phyloP scores from a whole-genome alignment of 2,329 filamentous ascomycete genomes.

The Colletotrichum abscissum region DNA sequence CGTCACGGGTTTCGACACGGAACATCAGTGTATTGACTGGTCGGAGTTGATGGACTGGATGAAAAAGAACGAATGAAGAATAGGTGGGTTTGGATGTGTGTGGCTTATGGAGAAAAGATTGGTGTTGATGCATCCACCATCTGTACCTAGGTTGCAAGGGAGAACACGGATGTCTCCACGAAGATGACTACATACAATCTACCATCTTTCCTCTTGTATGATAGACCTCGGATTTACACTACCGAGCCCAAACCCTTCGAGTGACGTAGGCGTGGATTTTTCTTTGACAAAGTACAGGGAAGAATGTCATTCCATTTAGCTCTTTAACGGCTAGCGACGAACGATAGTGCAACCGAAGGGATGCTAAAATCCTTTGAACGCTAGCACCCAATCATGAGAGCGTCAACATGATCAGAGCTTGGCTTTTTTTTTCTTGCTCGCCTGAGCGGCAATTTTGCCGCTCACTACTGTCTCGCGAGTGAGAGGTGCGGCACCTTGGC shows the following conservation, averaged over 20 bases:
- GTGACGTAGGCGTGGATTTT: not conserved
- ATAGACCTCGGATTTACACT: not conserved
- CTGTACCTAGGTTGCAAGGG: no score
- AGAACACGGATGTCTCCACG: no score
- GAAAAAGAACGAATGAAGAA: no score
- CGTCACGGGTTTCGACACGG: no score
- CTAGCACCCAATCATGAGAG: not conserved
- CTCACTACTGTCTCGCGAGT: not conserved
- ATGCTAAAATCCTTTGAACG: not conserved
- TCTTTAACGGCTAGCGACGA: not conserved
- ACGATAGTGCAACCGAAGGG: not conserved
- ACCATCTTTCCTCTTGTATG: no score
- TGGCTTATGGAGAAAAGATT: no score
- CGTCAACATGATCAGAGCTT: not conserved
- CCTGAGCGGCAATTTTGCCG: not conserved
- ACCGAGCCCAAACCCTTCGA: not conserved
- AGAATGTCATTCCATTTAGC: not conserved
- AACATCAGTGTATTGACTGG: no score
- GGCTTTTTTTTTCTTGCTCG: not conserved
- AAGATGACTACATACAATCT: no score
- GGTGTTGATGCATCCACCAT: no score
- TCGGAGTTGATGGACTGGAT: no score
- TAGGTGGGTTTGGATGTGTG: no score
- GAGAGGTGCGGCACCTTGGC: not conserved
- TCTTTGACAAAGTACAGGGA: not conserved